Evolutionary conservation across 2,329 filamentous ascomycete genomes (phyloP), one percentile per base, ranked within the genome.

Genomic region (Sporothrix pseudoabietina): DNA sequence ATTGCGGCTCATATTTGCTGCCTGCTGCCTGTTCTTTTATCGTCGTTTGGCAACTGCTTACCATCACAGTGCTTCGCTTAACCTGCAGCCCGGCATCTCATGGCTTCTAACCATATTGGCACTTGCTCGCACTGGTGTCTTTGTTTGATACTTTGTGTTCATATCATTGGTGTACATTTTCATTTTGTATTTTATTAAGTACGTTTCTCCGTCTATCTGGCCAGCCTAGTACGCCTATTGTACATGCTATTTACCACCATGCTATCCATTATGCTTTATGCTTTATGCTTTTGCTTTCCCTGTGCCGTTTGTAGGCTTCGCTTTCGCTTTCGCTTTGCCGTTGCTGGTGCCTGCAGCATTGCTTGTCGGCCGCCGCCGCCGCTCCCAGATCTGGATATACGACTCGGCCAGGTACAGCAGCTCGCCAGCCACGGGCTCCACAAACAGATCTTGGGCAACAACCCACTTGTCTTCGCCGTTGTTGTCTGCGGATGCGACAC

Each of bases 361-460:
- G 35, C 4, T 8, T 9, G 32, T 35, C 26, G 32, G 66, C 47
- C 19, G 65, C 30, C 88, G 91, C 82, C 94, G 88, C 81, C 92
- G 87, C 85, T 98, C 96, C 96, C 96, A 98, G 61, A 99, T 89
- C 88, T 98, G 97, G 74, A 98, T 83, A 85, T 98, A 98, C 72
- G 92, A 92, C 86, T 99, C 96, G 71, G 95, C 94, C 0, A 97
- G 91, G 79, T 97, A 97, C 76, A 99, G 81, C 78, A 97, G 87
- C 84, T 99, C 95, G 76, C 89, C 92, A 82, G 95, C 92, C 26
- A 96, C 92, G 82, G 91, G 91, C 80, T 98, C 93, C 7, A 99
- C 95, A 80, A 92, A 98, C 77, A 99, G 81, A 83, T 99, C 96
- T 84, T 99, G 96, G 72, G 94, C 91, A 74, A 97, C 92, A 71